These are phyloP conservation scores for Diospyros kaki DNA, from an alignment of 148 eudicot genomes.

Conservation along the genomic window DNA sequence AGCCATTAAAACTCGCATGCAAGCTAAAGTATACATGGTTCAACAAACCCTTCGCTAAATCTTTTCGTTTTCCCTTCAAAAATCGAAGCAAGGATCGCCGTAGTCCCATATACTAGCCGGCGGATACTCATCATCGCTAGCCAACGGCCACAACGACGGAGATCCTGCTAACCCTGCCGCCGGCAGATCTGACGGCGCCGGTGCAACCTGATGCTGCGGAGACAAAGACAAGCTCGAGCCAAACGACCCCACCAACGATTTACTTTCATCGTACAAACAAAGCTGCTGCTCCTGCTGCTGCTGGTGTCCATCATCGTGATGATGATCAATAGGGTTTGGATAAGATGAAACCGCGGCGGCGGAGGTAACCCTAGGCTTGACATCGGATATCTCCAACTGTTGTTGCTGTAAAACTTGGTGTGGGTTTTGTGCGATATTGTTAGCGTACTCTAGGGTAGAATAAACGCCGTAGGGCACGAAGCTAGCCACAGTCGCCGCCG, in stretches of 20 bases:
- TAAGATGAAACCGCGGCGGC: neutral
- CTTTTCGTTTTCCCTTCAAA: constrained; percentile 15
- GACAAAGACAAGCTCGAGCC: constrained; percentile 42
- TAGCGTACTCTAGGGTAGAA: constrained; percentile 33
- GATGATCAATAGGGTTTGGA: constrained; percentile 19
- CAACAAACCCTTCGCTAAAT: neutral
- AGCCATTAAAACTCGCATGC: constrained; percentile 10
- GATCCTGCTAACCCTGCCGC: constrained; percentile 19
- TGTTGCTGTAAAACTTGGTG: constrained; percentile 15
- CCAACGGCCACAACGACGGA: constrained; percentile 20
- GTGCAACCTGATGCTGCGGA: constrained; percentile 20
- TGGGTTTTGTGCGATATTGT: constrained; percentile 20
- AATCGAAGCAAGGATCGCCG: constrained; percentile 61
- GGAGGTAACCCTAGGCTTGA: neutral
- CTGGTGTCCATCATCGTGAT: constrained; percentile 1
- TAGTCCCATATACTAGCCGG: constrained; percentile 69
- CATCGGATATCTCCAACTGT: constrained; percentile 6
- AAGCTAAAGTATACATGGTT: neutral
- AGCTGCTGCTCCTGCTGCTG: constrained; percentile 22
- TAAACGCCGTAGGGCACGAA: constrained; percentile 27
- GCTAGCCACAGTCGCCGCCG: neutral
- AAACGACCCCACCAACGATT: constrained; percentile 39
- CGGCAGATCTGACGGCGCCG: constrained; percentile 21
- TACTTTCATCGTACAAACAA: constrained; percentile 36
- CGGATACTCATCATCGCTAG: constrained; percentile 44